These are phyloP conservation scores for Cystobasidium slooffiae DNA, from an alignment of 1,284 basidiomycete genomes.

Conservation along the genomic window DNA sequence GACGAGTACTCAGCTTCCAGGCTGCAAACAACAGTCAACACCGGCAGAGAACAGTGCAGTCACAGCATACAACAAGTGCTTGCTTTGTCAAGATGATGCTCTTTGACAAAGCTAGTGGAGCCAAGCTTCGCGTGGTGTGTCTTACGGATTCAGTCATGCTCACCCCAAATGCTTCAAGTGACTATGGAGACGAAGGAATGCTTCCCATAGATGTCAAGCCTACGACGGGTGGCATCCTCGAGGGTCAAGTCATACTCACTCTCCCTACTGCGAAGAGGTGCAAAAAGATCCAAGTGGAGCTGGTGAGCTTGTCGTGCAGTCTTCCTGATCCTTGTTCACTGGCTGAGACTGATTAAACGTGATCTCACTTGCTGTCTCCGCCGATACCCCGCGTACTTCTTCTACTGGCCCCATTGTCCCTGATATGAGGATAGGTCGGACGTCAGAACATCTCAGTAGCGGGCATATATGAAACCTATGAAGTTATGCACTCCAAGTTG, in stretches of 20 bases:
- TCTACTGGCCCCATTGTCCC: neutral
- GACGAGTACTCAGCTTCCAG: neutral
- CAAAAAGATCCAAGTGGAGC: slow-evolving; percentile 37
- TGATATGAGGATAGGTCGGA: slow-evolving; percentile 21
- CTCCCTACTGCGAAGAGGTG: slow-evolving; percentile 21
- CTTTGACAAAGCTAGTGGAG: slow-evolving; percentile 13
- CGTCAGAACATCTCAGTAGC: slow-evolving; percentile 29
- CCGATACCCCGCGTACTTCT: neutral
- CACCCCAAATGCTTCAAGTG: slow-evolving; percentile 16
- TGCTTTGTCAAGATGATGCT: slow-evolving; percentile 3
- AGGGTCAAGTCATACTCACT: slow-evolving; percentile 34
- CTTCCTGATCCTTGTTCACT: neutral
- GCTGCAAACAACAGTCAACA: neutral
- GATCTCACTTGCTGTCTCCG: neutral
- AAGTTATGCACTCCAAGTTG: slow-evolving; percentile 18
- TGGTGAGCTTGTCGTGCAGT: slow-evolving; percentile 17
- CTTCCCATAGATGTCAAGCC: slow-evolving; percentile 19
- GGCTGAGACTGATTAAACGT: neutral
- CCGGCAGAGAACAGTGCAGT: neutral
- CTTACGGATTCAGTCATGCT: slow-evolving; percentile 17
- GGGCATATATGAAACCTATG: slow-evolving; percentile 33
- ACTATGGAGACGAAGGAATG: neutral
- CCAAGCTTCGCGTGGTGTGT: slow-evolving; percentile 23
- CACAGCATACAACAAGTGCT: neutral
- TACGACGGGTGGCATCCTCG: slow-evolving; percentile 12